A percentile compares a stretch with the other conserved stretches of the same genome.
phyloP scores from a whole-genome alignment of 176 grass and related monocot genomes.

The Oryza longistaminata region DNA sequence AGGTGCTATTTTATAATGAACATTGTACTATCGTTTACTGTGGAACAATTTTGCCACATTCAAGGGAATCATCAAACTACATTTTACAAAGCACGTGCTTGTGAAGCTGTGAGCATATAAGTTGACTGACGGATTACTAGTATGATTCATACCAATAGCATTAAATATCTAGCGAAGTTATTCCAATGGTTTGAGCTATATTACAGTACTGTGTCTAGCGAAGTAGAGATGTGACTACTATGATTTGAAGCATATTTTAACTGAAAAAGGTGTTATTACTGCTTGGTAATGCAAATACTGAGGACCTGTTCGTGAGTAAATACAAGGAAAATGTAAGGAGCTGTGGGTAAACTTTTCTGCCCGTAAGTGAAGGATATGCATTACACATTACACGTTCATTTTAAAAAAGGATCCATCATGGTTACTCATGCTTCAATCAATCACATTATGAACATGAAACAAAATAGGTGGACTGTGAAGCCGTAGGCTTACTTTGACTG shows the following conservation, averaged over 20 bases:
- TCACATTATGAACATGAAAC: not conserved
- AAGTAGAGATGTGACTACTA: not conserved
- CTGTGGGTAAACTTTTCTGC: not conserved
- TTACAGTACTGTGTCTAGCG: too few species aligned
- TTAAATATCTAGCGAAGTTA: not conserved
- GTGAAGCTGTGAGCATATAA: not conserved
- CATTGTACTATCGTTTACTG: not conserved
- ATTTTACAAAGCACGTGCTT: not conserved
- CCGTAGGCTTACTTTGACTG: not conserved
- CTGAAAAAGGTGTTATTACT: not conserved
- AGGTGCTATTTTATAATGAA: not conserved
- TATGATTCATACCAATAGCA: not conserved
- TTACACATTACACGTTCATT: not conserved
- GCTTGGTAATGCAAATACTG: conserved; percentile 13
- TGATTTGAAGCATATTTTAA: not conserved
- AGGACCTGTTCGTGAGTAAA: not conserved
- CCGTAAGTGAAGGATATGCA: not conserved
- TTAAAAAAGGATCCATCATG: not conserved
- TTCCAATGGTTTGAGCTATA: not conserved
- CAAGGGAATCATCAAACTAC: not conserved
- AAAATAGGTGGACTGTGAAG: not conserved
- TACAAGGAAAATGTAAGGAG: not conserved
- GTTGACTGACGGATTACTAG: not conserved
- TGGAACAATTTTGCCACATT: not conserved
- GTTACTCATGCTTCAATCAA: not conserved